phyloP scores from a whole-genome alignment of 768 basidiomycete genomes.

The Tylopilus plumbeoviolaceoides region DNA sequence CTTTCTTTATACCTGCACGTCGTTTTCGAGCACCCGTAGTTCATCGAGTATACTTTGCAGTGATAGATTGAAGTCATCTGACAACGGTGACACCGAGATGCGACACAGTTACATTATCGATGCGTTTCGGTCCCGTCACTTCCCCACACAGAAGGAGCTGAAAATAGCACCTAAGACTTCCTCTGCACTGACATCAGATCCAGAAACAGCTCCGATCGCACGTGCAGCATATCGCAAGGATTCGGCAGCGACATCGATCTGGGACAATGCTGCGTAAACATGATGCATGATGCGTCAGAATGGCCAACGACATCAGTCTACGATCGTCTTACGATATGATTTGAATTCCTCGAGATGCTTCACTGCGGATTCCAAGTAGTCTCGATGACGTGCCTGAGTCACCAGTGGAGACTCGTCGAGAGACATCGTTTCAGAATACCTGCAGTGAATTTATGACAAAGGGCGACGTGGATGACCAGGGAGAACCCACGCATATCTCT shows the following conservation, averaged over 20 bases:
- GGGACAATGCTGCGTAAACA: slow-evolving; percentile 51
- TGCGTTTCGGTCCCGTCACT: slow-evolving; percentile 34
- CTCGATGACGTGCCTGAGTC: slow-evolving; percentile 76
- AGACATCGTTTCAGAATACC: slow-evolving; percentile 22
- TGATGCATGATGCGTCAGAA: slow-evolving; percentile 4
- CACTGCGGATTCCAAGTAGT: slow-evolving; percentile 65
- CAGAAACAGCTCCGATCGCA: slow-evolving; percentile 82
- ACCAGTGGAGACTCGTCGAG: slow-evolving; percentile 49
- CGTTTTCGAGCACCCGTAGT: neutral
- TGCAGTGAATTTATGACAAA: slow-evolving; percentile 2
- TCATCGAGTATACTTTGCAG: neutral
- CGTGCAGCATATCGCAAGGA: slow-evolving; percentile 83
- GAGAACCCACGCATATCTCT: slow-evolving; percentile 22
- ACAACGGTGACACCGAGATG: neutral
- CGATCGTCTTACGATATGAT: slow-evolving; percentile 25
- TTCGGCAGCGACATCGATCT: slow-evolving; percentile 81
- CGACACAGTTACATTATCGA: neutral
- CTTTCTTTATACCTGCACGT: slow-evolving; percentile 5
- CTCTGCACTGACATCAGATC: slow-evolving; percentile 68
- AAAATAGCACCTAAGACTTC: slow-evolving; percentile 83
- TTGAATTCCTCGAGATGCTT: slow-evolving; percentile 31
- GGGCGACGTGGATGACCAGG: neutral
- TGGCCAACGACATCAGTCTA: neutral
- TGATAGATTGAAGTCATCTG: slow-evolving; percentile 1
- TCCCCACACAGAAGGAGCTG: slow-evolving; percentile 86